Conservation (phyloP, 768 basidiomycete species). For the Scleroderma citrinum region DNA sequence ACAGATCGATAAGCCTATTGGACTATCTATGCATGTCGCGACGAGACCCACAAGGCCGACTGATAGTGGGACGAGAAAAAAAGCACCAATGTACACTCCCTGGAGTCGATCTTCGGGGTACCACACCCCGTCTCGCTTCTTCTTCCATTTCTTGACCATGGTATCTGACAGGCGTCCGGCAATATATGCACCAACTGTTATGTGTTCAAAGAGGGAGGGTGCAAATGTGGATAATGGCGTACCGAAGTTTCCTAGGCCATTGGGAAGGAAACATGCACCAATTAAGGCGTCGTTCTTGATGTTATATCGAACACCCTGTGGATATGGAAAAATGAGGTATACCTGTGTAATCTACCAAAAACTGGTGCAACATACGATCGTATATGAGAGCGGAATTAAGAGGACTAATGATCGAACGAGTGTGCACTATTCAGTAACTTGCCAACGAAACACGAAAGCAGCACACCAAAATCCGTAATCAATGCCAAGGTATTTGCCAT, state of each 20-base stretch:
- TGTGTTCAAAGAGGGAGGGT: background rate
- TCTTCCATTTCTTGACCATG: constrained; percentile 42
- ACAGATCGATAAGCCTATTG: constrained; percentile 43
- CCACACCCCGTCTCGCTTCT: constrained; percentile 49
- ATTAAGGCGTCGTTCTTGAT: constrained; percentile 32
- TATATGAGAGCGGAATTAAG: constrained; percentile 32
- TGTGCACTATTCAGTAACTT: background rate
- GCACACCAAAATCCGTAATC: constrained; percentile 26
- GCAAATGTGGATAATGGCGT: background rate
- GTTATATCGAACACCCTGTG: constrained; percentile 30
- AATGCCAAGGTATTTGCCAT: constrained; percentile 18
- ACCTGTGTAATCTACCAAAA: background rate
- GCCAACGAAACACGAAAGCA: background rate
- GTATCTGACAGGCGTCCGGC: constrained; percentile 56
- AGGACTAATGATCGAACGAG: constrained; percentile 12
- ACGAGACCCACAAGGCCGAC: constrained; percentile 43
- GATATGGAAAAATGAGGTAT: background rate
- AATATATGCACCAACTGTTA: constrained; percentile 52
- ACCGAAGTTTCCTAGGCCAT: constrained; percentile 25
- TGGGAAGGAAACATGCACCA: constrained; percentile 31
- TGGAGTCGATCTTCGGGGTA: constrained; percentile 66
- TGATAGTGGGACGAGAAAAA: constrained; percentile 48
- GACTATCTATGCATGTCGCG: constrained; percentile 46
- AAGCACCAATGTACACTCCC: constrained; percentile 41
- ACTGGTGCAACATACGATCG: constrained; percentile 24